Percentiles rank a stretch among this genome's conserved stretches.
Evolutionary conservation across 768 basidiomycete genomes (phyloP).

Genomic region (Hemileccinum impolitum): DNA sequence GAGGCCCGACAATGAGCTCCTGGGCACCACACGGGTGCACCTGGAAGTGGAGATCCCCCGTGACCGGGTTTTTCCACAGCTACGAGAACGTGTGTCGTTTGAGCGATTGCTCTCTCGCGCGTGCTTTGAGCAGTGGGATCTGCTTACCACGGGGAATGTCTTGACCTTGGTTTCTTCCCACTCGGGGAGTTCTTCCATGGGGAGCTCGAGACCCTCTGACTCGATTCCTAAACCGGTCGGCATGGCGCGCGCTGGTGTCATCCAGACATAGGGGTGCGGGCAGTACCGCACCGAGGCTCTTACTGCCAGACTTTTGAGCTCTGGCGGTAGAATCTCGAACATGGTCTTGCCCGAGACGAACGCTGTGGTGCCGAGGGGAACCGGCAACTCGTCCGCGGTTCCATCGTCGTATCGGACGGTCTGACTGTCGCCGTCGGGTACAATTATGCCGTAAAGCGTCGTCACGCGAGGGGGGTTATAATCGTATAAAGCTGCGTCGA

Average conservation of each 20-base stretch:
- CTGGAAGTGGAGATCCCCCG: slow-evolving; percentile 79
- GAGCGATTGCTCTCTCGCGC: background rate
- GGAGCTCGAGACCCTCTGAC: slow-evolving; percentile 68
- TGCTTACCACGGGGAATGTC: slow-evolving; percentile 58
- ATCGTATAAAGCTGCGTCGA: slow-evolving; percentile 82
- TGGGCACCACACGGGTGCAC: slow-evolving; percentile 80
- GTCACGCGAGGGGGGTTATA: slow-evolving; percentile 80
- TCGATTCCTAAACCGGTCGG: slow-evolving; percentile 84
- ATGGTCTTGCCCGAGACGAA: slow-evolving; percentile 80
- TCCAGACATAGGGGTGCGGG: slow-evolving; percentile 90
- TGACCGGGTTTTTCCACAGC: slow-evolving; percentile 92
- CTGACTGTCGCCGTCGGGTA: slow-evolving; percentile 67
- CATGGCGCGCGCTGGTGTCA: slow-evolving; percentile 70
- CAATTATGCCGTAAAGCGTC: slow-evolving; percentile 73
- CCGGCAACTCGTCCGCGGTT: slow-evolving; percentile 75
- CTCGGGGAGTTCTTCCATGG: slow-evolving; percentile 64
- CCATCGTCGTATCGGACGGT: slow-evolving; percentile 79
- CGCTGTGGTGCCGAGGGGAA: slow-evolving; percentile 84
- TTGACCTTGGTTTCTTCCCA: slow-evolving; percentile 81
- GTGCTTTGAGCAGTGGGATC: background rate
- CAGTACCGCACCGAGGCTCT: slow-evolving; percentile 73
- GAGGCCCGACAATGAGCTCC: slow-evolving; percentile 68
- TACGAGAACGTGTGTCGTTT: slow-evolving; percentile 23
- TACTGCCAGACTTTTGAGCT: slow-evolving; percentile 78
- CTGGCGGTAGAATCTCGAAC: slow-evolving; percentile 72